Evolutionary conservation across 768 basidiomycete genomes (phyloP), one percentile per base, ranked within the genome.

Genomic region (Boletellus sp.): DNA sequence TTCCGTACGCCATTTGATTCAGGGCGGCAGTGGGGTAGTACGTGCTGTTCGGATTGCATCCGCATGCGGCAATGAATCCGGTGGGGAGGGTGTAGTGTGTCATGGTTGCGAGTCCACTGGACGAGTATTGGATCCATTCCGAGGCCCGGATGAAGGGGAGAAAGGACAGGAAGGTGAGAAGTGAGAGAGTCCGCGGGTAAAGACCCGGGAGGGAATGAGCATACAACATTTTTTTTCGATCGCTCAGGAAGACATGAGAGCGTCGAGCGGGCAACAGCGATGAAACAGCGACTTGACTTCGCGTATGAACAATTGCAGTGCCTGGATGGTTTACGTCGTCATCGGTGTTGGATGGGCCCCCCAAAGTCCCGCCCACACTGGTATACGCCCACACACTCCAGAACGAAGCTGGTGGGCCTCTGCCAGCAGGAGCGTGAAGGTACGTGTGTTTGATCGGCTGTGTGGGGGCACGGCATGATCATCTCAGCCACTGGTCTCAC

Each of bases 1-100:
- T 87, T 0, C 90, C 88, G 55, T 78, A 92, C 1, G 90, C 90
- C 75, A 85, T 81, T 60, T 90, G 84, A 50, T 75, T 88, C 51
- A 92, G 67, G 9, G 90, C 90, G 10, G 84, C 90, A 1, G 89
- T 92, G 6, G 90, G 89, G 57, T 84, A 89, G 44, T 69, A 61
- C 24, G 81, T 83, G 53, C 82, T 84, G 40, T 74, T 71, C 9
- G 77, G 76, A 2, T 81, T 82, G 64, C 90, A 93, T 48, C 90
- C 90, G 59, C 90, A 91, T 1, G 85, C 74, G 22, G 87, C 86
- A 52, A 90, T 60, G 50, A 69, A 70, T 23, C 65, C 60, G 13
- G 63, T 46, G 53, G 71, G 79, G 8, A 81, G 66, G 35, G 66
- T 69, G 62, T 91, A 90, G 63, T 90, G 84, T n/a, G 87, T 89